These are phyloP conservation scores for Vigna radiata DNA, from an alignment of 306 rosid species.

Conservation along the genomic window DNA sequence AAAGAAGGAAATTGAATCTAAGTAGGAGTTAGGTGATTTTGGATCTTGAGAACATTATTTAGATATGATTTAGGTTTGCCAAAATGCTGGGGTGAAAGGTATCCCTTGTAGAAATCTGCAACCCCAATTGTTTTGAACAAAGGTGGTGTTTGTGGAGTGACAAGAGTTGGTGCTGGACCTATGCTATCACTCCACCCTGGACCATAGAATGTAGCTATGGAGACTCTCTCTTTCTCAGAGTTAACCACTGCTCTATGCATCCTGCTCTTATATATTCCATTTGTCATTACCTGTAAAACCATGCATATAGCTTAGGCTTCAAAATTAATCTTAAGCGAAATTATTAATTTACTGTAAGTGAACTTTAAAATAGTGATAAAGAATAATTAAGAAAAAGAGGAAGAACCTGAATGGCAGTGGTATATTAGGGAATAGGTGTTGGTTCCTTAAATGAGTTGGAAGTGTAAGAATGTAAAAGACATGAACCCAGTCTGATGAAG, in stretches of 20 bases:
- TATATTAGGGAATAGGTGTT: not conserved
- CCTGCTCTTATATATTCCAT: conserved; percentile 54
- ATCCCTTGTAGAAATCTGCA: conserved; percentile 48
- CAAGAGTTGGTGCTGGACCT: conserved; percentile 59
- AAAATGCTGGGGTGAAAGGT: conserved; percentile 40
- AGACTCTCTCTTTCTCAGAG: conserved; percentile 54
- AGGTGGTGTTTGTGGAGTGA: conserved; percentile 50
- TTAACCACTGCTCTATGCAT: conserved; percentile 43
- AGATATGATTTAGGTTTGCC: conserved; percentile 56
- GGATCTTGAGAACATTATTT: conserved; percentile 46
- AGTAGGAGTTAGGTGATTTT: conserved; percentile 2
- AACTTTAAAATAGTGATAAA: too few species aligned
- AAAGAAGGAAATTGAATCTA: not conserved
- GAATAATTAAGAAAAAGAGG: not conserved
- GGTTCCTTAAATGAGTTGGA: conserved; percentile 1
- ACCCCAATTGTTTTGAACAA: conserved; percentile 47
- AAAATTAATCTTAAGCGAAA: not conserved
- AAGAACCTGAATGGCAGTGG: conserved; percentile 17
- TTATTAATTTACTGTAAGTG: too few species aligned
- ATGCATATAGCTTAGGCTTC: not conserved
- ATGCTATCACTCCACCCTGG: conserved; percentile 50
- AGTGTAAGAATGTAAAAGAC: not conserved
- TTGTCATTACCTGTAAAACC: not conserved
- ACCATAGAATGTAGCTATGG: conserved; percentile 55
- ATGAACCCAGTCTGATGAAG: not conserved